Evolutionary conservation across 2,329 filamentous ascomycete genomes (phyloP).

Genomic region (Leptosphaerulina australis): DNA sequence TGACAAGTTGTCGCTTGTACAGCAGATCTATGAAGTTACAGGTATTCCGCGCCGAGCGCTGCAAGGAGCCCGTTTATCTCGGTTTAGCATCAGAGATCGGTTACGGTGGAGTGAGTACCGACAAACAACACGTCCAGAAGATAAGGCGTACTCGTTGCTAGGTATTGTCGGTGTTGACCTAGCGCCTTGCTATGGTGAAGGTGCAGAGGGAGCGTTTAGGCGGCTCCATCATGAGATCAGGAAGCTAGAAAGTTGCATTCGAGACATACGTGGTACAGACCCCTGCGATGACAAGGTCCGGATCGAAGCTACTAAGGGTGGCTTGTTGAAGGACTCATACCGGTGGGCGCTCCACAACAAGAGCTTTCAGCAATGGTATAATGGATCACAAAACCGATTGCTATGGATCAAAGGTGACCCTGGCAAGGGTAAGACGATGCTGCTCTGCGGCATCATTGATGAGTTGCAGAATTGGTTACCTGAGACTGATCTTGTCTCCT

Average conservation of each 20-base stretch:
- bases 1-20: background rate
- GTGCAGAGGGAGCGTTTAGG: conserved; percentile 14
- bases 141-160: conserved; percentile 14
- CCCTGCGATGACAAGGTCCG: conserved; percentile 10
- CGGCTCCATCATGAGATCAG: conserved; percentile 19
- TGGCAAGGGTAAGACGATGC: conserved; percentile 48
- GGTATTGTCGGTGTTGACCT: conserved; percentile 21
- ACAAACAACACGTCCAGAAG: conserved; percentile 16
- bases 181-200: conserved; percentile 15
- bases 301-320: conserved; percentile 7
- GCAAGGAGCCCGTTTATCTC: background rate
- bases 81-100: conserved; percentile 16
- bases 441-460: conserved; percentile 38
- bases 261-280: conserved; percentile 14
- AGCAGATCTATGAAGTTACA: background rate
- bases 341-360: conserved; percentile 31
- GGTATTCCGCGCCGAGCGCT: background rate
- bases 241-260: conserved; percentile 15
- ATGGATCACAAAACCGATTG: conserved; percentile 30
- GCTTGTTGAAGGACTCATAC: conserved; percentile 9
- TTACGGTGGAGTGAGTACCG: conserved; percentile 14
- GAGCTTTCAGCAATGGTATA: conserved; percentile 30
- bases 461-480: conserved; percentile 32
- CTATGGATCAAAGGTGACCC: too few relatives aligned
- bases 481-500: conserved; percentile 10